phyloP scores from a whole-genome alignment of 2,329 filamentous ascomycete genomes.

The Diaporthe capsici region DNA sequence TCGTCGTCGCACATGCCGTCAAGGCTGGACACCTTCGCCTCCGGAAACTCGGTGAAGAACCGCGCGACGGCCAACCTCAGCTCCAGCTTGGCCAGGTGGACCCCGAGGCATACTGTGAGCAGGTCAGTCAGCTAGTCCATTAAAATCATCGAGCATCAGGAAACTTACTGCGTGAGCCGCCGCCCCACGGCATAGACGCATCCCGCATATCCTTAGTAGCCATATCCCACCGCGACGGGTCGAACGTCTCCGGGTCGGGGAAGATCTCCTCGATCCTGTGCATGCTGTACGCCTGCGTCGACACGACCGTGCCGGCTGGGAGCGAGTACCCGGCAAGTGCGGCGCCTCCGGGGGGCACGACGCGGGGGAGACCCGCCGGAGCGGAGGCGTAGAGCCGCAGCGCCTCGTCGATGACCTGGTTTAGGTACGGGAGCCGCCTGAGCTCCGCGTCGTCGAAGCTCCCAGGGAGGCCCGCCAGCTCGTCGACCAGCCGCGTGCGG shows the following conservation, averaged over 20 bases:
- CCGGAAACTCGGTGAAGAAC: constrained; percentile 59
- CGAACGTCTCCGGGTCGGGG: constrained; percentile 53
- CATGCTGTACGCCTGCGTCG: constrained; percentile 61
- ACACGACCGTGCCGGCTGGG: constrained; percentile 55
- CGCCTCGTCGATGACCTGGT: constrained; percentile 60
- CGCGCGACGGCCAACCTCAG: constrained; percentile 62
- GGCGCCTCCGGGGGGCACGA: constrained; percentile 56
- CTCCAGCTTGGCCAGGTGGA: constrained; percentile 69
- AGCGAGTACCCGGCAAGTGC: constrained; percentile 56
- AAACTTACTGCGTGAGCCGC: constrained; percentile 47
- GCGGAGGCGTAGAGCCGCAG: constrained; percentile 59
- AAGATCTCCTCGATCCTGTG: constrained; percentile 60
- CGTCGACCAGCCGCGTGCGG: constrained; percentile 50
- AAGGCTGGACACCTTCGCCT: constrained; percentile 46
- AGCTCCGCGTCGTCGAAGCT: constrained; percentile 52
- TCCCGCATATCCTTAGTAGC: constrained; percentile 49
- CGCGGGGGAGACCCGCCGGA: constrained; percentile 56
- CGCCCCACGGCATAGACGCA: constrained; percentile 48
- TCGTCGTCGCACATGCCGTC: constrained; percentile 51
- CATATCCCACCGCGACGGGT: constrained; percentile 55
- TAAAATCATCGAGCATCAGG: too few species aligned
- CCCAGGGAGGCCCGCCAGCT: constrained; percentile 52
- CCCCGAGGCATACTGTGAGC: constrained; percentile 62
- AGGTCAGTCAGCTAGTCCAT: constrained; percentile 51
- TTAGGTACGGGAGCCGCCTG: constrained; percentile 56